These are phyloP conservation scores for Fusarium euwallaceae DNA, from an alignment of 2,329 filamentous ascomycete genomes.

Conservation along the genomic window DNA sequence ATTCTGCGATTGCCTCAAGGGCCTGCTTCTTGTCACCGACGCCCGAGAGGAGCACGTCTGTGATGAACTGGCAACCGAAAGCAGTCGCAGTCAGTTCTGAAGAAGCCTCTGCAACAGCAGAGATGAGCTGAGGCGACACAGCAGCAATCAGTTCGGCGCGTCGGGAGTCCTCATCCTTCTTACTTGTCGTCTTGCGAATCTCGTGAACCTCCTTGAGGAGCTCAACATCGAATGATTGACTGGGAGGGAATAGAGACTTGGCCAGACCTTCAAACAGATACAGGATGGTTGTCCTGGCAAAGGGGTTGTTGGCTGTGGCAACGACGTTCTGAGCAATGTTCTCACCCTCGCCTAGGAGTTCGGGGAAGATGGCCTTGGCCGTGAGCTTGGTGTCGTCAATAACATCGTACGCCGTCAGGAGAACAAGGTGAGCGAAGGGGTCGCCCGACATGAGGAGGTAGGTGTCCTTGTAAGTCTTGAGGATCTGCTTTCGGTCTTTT, in stretches of 20 bases:
- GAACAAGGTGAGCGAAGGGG: slow-evolving; percentile 80
- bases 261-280: slow-evolving; percentile 83
- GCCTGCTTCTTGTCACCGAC: slow-evolving; percentile 82
- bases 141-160: slow-evolving; percentile 81
- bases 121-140: slow-evolving; percentile 80
- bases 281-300: slow-evolving; percentile 76
- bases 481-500: slow-evolving; percentile 91
- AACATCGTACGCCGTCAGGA: slow-evolving; percentile 89
- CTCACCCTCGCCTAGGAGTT: slow-evolving; percentile 82
- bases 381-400: slow-evolving; percentile 94
- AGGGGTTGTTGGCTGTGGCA: slow-evolving; percentile 73
- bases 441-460: slow-evolving; percentile 89
- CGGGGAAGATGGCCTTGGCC: slow-evolving; percentile 86
- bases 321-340: slow-evolving; percentile 74
- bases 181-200: slow-evolving; percentile 86
- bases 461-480: slow-evolving; percentile 92
- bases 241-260: slow-evolving; percentile 70
- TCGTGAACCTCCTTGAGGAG: slow-evolving; percentile 82
- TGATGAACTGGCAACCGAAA: slow-evolving; percentile 89
- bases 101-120: slow-evolving; percentile 77
- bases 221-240: slow-evolving; percentile 75
- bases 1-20: slow-evolving; percentile 76
- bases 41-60: slow-evolving; percentile 83
- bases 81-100: slow-evolving; percentile 77
- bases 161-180: slow-evolving; percentile 86